Conservation (phyloP, 2,329 filamentous ascomycete species). For the Zymoseptoria ardabiliae region DNA sequence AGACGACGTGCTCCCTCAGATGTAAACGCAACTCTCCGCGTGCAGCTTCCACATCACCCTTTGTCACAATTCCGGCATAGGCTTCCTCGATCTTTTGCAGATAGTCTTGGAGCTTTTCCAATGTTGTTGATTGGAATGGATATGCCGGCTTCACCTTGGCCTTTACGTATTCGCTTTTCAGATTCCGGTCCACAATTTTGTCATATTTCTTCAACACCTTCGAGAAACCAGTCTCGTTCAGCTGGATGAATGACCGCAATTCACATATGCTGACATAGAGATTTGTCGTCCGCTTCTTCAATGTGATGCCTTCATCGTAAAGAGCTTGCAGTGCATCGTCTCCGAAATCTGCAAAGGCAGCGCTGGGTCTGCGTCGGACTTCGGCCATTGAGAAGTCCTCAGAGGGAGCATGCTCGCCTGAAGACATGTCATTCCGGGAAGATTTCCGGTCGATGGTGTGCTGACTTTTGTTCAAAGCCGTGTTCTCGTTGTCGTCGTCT, state of each 20-base stretch:
- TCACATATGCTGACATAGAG: constrained; percentile 91
- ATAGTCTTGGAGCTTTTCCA: constrained; percentile 61
- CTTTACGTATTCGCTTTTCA: constrained; percentile 71
- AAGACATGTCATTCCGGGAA: constrained; percentile 13
- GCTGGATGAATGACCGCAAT: constrained; percentile 88
- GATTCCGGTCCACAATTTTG: constrained; percentile 79
- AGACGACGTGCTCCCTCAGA: constrained; percentile 91
- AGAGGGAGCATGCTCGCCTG: constrained; percentile 12
- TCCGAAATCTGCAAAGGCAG: constrained; percentile 67
- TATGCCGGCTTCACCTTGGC: constrained; percentile 68
- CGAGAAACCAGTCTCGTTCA: constrained; percentile 92
- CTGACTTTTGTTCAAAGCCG: constrained; percentile 34
- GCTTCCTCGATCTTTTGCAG: constrained; percentile 68
- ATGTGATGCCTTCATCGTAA: constrained; percentile 66
- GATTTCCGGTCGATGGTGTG: constrained; percentile 16
- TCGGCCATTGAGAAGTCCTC: constrained; percentile 21
- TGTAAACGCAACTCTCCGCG: constrained; percentile 83
- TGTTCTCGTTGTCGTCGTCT: constrained; percentile 51
- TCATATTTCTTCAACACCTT: constrained; percentile 99
- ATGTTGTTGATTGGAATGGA: constrained; percentile 69
- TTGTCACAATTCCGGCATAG: constrained; percentile 76
- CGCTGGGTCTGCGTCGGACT: constrained; percentile 56
- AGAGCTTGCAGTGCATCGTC: constrained; percentile 66
- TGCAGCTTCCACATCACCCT: constrained; percentile 68
- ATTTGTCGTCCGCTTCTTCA: constrained; percentile 85